Base-by-base conservation (phyloP, 2,329 filamentous ascomycete genomes). In the Rasamsonia emersonii region DNA sequence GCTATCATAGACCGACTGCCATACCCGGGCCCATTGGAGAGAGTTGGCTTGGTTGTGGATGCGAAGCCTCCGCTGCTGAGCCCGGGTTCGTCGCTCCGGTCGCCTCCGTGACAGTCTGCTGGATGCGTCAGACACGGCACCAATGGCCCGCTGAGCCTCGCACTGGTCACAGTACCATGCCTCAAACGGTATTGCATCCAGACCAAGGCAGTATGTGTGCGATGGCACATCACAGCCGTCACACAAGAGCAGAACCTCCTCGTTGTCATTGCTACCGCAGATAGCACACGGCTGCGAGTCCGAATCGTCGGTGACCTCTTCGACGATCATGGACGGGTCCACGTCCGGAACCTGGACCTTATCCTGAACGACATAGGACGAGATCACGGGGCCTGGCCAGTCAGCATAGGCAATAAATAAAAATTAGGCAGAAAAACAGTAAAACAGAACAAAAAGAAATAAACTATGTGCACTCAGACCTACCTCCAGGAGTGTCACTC, bases 81-180 rank as follows among this genome's bases (percentile, higher is more conserved):
- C 64, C 29, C 65, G 54, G 11, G 65, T 68, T 11, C 66, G 62
- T 39, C 62, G 58, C 35, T 50, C 68, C 61, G 46, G 74, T 60
- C 40, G 70, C 65, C 53, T 53, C 28, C 54, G 50, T 33, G 52
- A 33, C 31, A 47, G 42, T 30, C 48, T 45, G 41, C 47, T 46
- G 36, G 46, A 41, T 24, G 45, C 37, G 54, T 64, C 41, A 49
- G 58, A 46, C 51, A 58, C 39, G 56, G 57, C 37, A 53, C 49
- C 47, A 32, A 50, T 32, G 38, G 61, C 50, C 54, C 64, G 54
- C 50, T 65, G 68, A 58, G 59, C 51, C 36, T 64, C 58, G 58
- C 91, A 98, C 47, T 82, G 77, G 59, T 91, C 79, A 64, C 91
- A 98, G 57, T 89, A 94, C 88, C 89, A 98, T 43, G 79, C 68